phyloP scores from a whole-genome alignment of 106 monocot genomes.

The Platanthera zijinensis region DNA sequence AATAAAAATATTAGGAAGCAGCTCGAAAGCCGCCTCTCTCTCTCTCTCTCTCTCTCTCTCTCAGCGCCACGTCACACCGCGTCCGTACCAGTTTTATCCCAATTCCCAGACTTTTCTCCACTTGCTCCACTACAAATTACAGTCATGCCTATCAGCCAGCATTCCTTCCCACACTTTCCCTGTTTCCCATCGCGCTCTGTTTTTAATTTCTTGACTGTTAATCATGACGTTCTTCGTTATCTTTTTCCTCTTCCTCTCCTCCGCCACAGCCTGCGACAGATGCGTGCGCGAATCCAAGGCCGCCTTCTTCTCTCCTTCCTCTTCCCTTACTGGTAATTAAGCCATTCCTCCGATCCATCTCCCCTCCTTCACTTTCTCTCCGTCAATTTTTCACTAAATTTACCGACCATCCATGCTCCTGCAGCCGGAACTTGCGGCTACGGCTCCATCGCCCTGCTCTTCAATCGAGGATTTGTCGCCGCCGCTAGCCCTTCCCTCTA shows the following conservation, averaged over 20 bases:
- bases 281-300: conserved; percentile 70
- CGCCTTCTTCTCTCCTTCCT: conserved; percentile 39
- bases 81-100: neutral
- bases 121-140: neutral
- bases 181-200: neutral
- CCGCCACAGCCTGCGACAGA: conserved; percentile 49
- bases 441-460: conserved; percentile 31
- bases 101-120: neutral
- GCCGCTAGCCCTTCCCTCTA: conserved; percentile 38
- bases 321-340: conserved; percentile 32
- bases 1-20: no score
- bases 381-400: neutral
- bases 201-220: neutral
- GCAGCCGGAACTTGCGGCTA: conserved; percentile 84
- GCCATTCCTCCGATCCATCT: neutral
- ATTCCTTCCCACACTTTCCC: no score
- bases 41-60: neutral
- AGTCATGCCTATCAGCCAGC: neutral
- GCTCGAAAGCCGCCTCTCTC: no score
- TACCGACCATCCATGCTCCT: neutral
- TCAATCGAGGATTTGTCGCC: conserved; percentile 51
- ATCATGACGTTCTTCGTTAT: conserved; percentile 7
- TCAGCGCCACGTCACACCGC: neutral
- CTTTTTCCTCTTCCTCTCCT: conserved; percentile 16
- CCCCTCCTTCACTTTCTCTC: neutral